Percentiles rank a stretch among this genome's conserved stretches.
Conservation (phyloP, 2,329 filamentous ascomycete species). For the Aspergillus tubingensis region DNA sequence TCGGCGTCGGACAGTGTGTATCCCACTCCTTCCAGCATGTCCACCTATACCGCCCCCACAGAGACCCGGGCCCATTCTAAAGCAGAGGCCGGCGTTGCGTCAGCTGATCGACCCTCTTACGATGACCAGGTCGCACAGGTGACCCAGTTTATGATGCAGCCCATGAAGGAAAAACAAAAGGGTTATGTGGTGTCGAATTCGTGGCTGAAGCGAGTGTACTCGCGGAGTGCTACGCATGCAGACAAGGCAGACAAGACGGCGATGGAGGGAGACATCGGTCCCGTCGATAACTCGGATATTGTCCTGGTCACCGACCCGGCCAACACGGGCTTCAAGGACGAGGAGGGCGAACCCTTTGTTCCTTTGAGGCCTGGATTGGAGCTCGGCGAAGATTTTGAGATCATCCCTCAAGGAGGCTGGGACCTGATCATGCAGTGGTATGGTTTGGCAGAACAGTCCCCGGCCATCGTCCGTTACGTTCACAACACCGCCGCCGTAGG, state of each 20-base stretch:
- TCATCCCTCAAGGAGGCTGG: conserved; percentile 81
- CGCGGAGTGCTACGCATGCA: conserved; percentile 61
- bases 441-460: conserved; percentile 68
- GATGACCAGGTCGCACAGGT: conserved; percentile 77
- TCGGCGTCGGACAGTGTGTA: conserved; percentile 38
- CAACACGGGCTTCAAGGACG: conserved; percentile 44
- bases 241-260: conserved; percentile 61
- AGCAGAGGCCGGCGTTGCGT: conserved; percentile 22
- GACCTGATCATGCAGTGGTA: conserved; percentile 80
- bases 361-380: conserved; percentile 68
- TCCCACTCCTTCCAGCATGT: conserved; percentile 42
- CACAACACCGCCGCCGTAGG: conserved; percentile 70
- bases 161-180: conserved; percentile 68
- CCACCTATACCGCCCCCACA: conserved; percentile 36
- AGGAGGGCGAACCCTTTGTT: conserved; percentile 61
- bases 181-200: conserved; percentile 75
- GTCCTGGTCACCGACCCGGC: conserved; percentile 59
- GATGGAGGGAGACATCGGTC: conserved; percentile 67
- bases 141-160: conserved; percentile 56
- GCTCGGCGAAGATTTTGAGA: conserved; percentile 70
- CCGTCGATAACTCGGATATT: conserved; percentile 84
- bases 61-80: conserved; percentile 31
- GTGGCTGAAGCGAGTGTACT: conserved; percentile 75
- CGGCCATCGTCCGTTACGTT: conserved; percentile 72
- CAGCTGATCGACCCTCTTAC: conserved; percentile 47